Evolutionary conservation across 306 rosid genomes (phyloP), one percentile per base, ranked within the genome.

Genomic region (Aeschynomene evenia): DNA sequence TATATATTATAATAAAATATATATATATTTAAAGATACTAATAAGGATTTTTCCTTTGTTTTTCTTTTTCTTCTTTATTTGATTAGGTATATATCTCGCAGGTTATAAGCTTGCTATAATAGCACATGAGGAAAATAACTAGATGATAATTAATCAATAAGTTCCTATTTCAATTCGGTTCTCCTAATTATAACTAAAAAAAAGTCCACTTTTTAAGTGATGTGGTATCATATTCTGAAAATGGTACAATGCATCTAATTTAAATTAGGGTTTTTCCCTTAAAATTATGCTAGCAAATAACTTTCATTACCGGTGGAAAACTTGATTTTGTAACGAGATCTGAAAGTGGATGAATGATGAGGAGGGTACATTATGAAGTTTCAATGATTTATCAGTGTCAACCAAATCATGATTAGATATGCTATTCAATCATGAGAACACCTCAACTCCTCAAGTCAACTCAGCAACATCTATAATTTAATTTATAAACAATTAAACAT

Each of bases 291-390:
- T 33, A 18, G 7, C 34, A 21, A 68, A 11, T 68, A 54, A 39
- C 20, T 69, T 54, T 69, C 20, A 16, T 21, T 23, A 48, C 49
- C 16, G 10, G 39, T 36, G 7, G 29, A 34, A 16, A 7, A 2
- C 3, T 34, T 16, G 15, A 9, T 58, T 33, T 58, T 31, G 19
- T 51, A 0, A 34, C 39, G 39, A 34, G 39, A 34, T 18, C 9
- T 7, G 22, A 26, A 31, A 31, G 16, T 10, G 59, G 19, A 7
- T 68, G 66, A 43, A 56, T 56, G 23, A 23, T 37, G 52, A 40
- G 28, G 16, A 39, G 24, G 13, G 16, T 69, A 10, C 54, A 69
- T 69, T 69, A 39, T 16, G 23, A 15, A 69, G 53, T 56, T 56
- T 56, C 40, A 68, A 54, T 24, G 34, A 51, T 36, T 14, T 21